Evolutionary conservation across 1,284 basidiomycete species (phyloP).

Genomic region (Cutaneotrichosporon daszewskae): DNA sequence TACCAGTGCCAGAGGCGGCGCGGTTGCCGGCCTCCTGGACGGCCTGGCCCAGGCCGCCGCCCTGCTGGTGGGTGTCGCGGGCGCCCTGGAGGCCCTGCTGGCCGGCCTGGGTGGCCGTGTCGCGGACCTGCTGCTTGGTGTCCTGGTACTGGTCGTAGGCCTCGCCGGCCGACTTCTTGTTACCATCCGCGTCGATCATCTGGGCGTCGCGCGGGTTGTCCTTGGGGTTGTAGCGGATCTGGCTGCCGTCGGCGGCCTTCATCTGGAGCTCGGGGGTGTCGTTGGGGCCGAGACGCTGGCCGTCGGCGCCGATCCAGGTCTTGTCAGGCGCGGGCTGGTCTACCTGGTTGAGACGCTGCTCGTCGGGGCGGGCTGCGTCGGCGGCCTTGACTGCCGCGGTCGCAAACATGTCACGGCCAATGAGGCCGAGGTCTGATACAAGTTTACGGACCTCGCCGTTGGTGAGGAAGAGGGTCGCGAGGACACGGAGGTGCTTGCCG

Average conservation of each 20-base stretch:
- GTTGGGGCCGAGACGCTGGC: conserved; percentile 26
- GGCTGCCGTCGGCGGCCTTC: conserved; percentile 41
- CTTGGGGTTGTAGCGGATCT: conserved; percentile 50
- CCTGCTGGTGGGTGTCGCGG: conserved; percentile 20
- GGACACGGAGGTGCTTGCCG: conserved; percentile 74
- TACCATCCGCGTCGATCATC: conserved; percentile 42
- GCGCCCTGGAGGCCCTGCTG: conserved; percentile 5
- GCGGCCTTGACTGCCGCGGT: conserved; percentile 69
- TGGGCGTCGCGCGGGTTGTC: conserved; percentile 36
- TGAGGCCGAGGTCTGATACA: conserved; percentile 68
- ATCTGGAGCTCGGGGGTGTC: conserved; percentile 45
- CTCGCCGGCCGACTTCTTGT: conserved; percentile 33
- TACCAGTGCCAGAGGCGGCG: too few relatives aligned
- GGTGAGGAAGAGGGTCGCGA: conserved; percentile 74
- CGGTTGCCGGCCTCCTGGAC: too few relatives aligned
- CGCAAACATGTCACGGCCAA: conserved; percentile 81
- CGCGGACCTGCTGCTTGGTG: conserved; percentile 34
- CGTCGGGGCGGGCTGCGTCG: conserved; percentile 61
- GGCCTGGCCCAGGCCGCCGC: neutral
- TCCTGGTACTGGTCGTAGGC: conserved; percentile 41
- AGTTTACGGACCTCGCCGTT: conserved; percentile 90
- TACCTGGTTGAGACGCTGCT: conserved; percentile 60
- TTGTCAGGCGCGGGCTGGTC: conserved; percentile 51
- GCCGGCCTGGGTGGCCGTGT: conserved; percentile 33
- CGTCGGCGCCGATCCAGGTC: conserved; percentile 8